A percentile compares a stretch with the other conserved stretches of the same genome.
Conservation (phyloP, 257 asterid species). For the Plantago ovata region DNA sequence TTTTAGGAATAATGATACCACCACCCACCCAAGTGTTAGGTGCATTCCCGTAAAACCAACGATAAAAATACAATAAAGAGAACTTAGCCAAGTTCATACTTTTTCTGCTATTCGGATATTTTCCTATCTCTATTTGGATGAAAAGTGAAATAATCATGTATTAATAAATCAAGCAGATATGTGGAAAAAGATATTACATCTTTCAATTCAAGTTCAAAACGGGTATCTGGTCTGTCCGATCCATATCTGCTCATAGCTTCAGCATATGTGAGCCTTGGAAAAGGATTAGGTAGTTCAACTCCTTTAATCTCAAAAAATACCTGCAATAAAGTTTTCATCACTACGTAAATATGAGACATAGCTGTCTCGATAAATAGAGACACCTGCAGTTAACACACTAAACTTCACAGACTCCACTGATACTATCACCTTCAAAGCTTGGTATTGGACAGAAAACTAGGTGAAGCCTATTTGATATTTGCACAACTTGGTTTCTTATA, state of each 20-base stretch:
- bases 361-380: background rate
- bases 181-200: constrained; percentile 49
- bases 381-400: background rate
- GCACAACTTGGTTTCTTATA: background rate
- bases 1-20: too few species aligned
- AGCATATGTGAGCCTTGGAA: constrained; percentile 89
- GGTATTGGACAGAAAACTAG: too few species aligned
- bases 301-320: constrained; percentile 82
- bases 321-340: constrained; percentile 41
- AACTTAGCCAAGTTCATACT: too few species aligned
- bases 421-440: constrained; percentile 4
- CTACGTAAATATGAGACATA: constrained; percentile 14
- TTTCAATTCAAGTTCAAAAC: constrained; percentile 76
- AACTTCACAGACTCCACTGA: background rate
- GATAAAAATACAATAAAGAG: background rate
- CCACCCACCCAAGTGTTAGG: too few species aligned
- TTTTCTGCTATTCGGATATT: too few species aligned
- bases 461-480: background rate
- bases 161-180: background rate
- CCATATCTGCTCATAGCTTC: constrained; percentile 90
- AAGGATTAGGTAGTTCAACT: constrained; percentile 78
- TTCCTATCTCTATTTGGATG: background rate
- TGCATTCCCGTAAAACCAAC: background rate
- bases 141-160: background rate
- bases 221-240: constrained; percentile 89